These are phyloP conservation scores for Corinectria fuckeliana DNA, from an alignment of 2,329 filamentous ascomycete species.

Conservation along the genomic window DNA sequence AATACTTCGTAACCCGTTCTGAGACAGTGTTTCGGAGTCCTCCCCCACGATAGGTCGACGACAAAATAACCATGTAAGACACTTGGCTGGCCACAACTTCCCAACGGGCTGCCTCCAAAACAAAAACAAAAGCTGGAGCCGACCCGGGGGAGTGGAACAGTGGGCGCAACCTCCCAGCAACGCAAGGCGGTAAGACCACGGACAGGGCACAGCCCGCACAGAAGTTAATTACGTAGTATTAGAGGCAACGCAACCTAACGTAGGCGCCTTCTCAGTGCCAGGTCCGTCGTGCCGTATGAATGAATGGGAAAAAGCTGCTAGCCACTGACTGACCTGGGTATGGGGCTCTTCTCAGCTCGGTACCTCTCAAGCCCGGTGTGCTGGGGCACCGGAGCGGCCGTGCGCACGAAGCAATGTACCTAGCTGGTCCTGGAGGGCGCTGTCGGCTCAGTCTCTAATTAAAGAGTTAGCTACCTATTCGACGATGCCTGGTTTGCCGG, in stretches of 20 bases:
- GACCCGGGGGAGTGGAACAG: neutral
- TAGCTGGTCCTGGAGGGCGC: neutral
- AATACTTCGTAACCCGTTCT: too few relatives aligned
- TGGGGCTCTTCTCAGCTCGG: constrained; percentile 1
- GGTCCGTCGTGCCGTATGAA: constrained; percentile 16
- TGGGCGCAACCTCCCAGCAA: neutral
- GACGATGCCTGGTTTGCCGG: constrained; percentile 2
- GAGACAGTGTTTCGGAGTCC: neutral
- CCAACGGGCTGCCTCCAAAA: neutral
- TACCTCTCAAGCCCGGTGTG: constrained; percentile 9
- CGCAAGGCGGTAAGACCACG: neutral
- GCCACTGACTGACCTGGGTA: neutral
- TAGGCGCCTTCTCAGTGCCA: too few relatives aligned
- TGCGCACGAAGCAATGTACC: neutral
- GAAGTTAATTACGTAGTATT: too few relatives aligned
- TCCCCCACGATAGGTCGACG: neutral
- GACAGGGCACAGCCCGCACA: neutral
- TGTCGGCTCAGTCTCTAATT: constrained; percentile 15
- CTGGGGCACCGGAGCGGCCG: neutral
- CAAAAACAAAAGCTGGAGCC: neutral
- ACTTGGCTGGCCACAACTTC: neutral
- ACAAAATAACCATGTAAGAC: neutral
- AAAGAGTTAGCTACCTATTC: constrained; percentile 3
- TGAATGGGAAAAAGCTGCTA: neutral
- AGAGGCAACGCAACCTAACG: constrained; percentile 2